Evolutionary conservation across 192 early-diverging fungal genomes (phyloP).

Genomic region (Mortierella alpina): DNA sequence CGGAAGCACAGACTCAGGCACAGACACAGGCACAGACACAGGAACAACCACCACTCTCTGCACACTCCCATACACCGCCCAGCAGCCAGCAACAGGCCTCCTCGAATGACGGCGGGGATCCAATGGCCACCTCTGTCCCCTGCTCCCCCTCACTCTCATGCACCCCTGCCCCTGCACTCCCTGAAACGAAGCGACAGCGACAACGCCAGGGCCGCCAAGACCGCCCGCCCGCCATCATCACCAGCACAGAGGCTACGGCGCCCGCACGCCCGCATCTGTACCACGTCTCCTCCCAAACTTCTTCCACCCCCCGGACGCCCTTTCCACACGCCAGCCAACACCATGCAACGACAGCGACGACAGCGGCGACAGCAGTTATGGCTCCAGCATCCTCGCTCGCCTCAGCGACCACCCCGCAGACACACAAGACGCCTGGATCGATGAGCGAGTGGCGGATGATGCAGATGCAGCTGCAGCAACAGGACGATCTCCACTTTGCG

Average conservation of each 20-base stretch:
- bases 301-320: constrained; percentile 13
- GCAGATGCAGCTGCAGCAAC: constrained; percentile 48
- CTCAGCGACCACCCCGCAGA: background rate
- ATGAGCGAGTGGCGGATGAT: constrained; percentile 48
- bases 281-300: constrained; percentile 15
- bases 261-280: background rate
- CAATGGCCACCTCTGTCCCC: background rate
- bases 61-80: too few relatives aligned
- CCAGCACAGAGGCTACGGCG: background rate
- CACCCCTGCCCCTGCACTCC: constrained; percentile 8
- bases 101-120: too few relatives aligned
- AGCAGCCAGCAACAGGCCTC: too few relatives aligned
- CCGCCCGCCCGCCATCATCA: constrained; percentile 11
- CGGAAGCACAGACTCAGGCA: background rate
- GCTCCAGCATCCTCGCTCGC: constrained; percentile 14
- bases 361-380: background rate
- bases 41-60: background rate
- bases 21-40: constrained; percentile 1
- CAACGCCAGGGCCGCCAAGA: background rate
- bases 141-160: background rate
- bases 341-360: background rate
- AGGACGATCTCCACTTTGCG: constrained; percentile 33
- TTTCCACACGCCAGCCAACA: background rate
- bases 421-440: constrained; percentile 21
- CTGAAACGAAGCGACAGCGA: constrained; percentile 6